These are phyloP conservation scores for Verticillium longisporum DNA, from an alignment of 2,329 filamentous ascomycete species.

Conservation along the genomic window DNA sequence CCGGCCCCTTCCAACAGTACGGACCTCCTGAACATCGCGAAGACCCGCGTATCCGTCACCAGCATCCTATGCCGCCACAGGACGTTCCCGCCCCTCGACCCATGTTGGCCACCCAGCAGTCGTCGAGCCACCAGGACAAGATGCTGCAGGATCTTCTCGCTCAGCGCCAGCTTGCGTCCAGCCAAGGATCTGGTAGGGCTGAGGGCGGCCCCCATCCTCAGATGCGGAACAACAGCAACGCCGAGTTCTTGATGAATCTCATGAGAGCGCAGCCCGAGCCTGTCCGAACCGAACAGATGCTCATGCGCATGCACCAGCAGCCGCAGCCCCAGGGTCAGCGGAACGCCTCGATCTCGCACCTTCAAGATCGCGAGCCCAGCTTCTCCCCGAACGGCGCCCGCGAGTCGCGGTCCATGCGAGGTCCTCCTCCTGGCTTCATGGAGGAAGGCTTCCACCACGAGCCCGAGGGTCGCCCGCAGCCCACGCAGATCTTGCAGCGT, in stretches of 20 bases:
- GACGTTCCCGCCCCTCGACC: conserved; percentile 47
- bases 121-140: conserved; percentile 46
- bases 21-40: conserved; percentile 33
- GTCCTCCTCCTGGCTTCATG: conserved; percentile 43
- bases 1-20: conserved; percentile 41
- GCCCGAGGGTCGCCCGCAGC: conserved; percentile 43
- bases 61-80: conserved; percentile 34
- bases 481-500: conserved; percentile 59
- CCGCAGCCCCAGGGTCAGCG: conserved; percentile 33
- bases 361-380: conserved; percentile 42
- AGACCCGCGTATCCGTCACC: conserved; percentile 31
- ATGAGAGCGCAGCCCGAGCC: conserved; percentile 55
- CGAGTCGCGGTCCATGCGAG: conserved; percentile 31
- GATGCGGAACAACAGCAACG: conserved; percentile 52
- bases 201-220: conserved; percentile 28
- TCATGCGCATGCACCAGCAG: conserved; percentile 35
- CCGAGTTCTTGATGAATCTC: conserved; percentile 79
- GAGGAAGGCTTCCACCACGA: conserved; percentile 49
- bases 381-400: conserved; percentile 25
- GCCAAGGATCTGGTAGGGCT: conserved; percentile 38
- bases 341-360: conserved; percentile 37
- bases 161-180: conserved; percentile 50
- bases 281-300: conserved; percentile 43
- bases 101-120: conserved; percentile 38
- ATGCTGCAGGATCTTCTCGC: conserved; percentile 54